Percentiles rank a stretch among this genome's conserved stretches.
phyloP scores from a whole-genome alignment of 2,329 filamentous ascomycete genomes.

The Alternaria solani region DNA sequence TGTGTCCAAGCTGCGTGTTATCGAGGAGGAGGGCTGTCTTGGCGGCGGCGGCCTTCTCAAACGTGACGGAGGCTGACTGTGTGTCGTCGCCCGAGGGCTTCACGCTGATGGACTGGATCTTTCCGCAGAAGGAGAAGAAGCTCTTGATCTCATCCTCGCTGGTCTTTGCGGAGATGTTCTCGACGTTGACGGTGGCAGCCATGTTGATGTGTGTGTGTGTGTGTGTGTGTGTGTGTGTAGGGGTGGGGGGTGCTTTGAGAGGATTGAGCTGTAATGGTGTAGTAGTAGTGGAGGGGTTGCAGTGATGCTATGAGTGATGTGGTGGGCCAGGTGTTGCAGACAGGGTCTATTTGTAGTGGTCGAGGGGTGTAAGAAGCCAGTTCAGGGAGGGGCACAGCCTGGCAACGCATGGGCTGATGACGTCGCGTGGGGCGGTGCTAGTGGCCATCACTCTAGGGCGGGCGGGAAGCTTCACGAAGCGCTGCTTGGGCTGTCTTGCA shows the following conservation, averaged over 20 bases:
- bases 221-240: slow-evolving; percentile 12
- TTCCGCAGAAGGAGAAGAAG: slow-evolving; percentile 97
- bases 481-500: slow-evolving; percentile 12
- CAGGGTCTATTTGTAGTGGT: slow-evolving; percentile 21
- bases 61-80: slow-evolving; percentile 90
- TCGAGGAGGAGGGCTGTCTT: slow-evolving; percentile 97
- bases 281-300: neutral
- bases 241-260: neutral
- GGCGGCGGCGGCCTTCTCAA: slow-evolving; percentile 95
- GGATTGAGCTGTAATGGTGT: neutral
- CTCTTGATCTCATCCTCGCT: slow-evolving; percentile 90
- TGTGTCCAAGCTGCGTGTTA: slow-evolving; percentile 87
- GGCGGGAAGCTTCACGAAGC: slow-evolving; percentile 34
- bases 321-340: slow-evolving; percentile 7
- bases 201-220: slow-evolving; percentile 45
- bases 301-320: slow-evolving; percentile 1
- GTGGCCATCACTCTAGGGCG: slow-evolving; percentile 16
- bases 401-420: slow-evolving; percentile 22
- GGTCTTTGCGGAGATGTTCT: slow-evolving; percentile 84
- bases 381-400: slow-evolving; percentile 25
- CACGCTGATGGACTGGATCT: slow-evolving; percentile 85
- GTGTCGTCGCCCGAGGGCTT: slow-evolving; percentile 68
- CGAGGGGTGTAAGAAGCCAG: slow-evolving; percentile 21
- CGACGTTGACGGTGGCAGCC: slow-evolving; percentile 80
- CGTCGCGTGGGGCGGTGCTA: slow-evolving; percentile 33